Evolutionary conservation across 225 moss, liverwort and hornwort genomes (phyloP).

Genomic region (Physcomitrium patens): DNA sequence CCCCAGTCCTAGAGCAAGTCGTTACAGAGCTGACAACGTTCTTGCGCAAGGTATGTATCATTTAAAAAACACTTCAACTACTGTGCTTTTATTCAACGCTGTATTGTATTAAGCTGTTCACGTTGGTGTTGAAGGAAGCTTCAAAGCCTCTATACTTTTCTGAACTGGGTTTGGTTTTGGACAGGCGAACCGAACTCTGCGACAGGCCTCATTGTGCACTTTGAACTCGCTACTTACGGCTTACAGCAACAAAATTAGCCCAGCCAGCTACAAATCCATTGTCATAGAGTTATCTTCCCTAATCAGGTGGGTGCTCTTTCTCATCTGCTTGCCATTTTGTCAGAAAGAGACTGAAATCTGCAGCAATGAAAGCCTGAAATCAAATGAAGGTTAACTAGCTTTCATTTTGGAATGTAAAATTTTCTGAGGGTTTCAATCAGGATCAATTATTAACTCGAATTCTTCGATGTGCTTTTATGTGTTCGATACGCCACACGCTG

Average conservation of each 20-base stretch:
- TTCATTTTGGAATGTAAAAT: not conserved
- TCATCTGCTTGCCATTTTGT: constrained; percentile 13
- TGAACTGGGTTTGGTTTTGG: constrained; percentile 22
- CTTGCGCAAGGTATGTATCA: constrained; percentile 79
- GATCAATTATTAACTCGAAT: constrained; percentile 4
- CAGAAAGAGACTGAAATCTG: constrained; percentile 17
- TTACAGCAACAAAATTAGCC: constrained; percentile 90
- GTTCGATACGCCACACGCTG: not conserved
- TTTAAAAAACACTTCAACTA: constrained; percentile 2
- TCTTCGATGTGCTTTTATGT: constrained; percentile 16
- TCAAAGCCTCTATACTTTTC: constrained; percentile 12
- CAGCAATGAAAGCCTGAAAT: not conserved
- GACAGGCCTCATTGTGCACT: constrained; percentile 96
- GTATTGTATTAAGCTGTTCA: not conserved
- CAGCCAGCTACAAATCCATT: constrained; percentile 92
- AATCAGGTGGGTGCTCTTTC: constrained; percentile 66
- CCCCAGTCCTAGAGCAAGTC: constrained; percentile 98
- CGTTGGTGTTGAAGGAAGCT: constrained; percentile 8
- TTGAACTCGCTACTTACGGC: constrained; percentile 89
- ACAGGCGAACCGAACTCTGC: constrained; percentile 92
- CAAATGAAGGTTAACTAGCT: constrained; percentile 7
- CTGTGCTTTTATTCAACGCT: not conserved
- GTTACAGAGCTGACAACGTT: constrained; percentile 96
- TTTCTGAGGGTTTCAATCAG: constrained; percentile 10
- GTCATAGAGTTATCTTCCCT: constrained; percentile 94